These are phyloP conservation scores for Lipomyces sp. DNA, from an alignment of 805 yeast species.

Conservation along the genomic window DNA sequence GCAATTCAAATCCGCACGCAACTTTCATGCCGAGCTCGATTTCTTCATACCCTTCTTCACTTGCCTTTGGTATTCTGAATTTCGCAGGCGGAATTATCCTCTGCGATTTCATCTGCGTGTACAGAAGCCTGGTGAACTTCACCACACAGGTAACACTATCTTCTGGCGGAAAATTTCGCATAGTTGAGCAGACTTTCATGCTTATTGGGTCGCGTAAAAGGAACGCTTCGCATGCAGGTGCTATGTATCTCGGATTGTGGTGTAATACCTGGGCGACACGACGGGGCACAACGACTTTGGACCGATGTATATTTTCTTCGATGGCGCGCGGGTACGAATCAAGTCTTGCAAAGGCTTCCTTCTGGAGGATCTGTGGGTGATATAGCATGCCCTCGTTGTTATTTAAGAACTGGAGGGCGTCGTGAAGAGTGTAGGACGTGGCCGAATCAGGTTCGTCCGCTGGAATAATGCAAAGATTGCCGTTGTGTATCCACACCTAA, in stretches of 20 bases:
- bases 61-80: slow-evolving; percentile 26
- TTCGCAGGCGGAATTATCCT: slow-evolving; percentile 26
- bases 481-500: slow-evolving; percentile 41
- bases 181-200: slow-evolving; percentile 30
- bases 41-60: slow-evolving; percentile 20
- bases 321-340: slow-evolving; percentile 35
- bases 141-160: slow-evolving; percentile 38
- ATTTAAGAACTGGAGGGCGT: slow-evolving; percentile 19
- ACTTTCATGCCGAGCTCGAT: slow-evolving; percentile 40
- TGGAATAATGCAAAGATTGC: slow-evolving; percentile 36
- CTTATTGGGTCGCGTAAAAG: slow-evolving; percentile 36
- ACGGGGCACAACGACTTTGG: slow-evolving; percentile 38
- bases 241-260: slow-evolving; percentile 32
- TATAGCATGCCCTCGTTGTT: not conserved
- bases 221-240: slow-evolving; percentile 39
- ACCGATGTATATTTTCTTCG: slow-evolving; percentile 33
- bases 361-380: slow-evolving; percentile 19
- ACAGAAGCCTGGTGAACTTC: slow-evolving; percentile 36
- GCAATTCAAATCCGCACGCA: slow-evolving; percentile 40
- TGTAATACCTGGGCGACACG: slow-evolving; percentile 39
- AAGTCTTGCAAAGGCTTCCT: slow-evolving; percentile 23
- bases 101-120: slow-evolving; percentile 39
- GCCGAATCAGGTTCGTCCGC: slow-evolving; percentile 1
- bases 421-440: slow-evolving; percentile 18
- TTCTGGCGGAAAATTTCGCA: slow-evolving; percentile 34